Evolutionary conservation across 768 basidiomycete species (phyloP), one percentile per base, ranked within the genome.

Genomic region (Mycena metata): DNA sequence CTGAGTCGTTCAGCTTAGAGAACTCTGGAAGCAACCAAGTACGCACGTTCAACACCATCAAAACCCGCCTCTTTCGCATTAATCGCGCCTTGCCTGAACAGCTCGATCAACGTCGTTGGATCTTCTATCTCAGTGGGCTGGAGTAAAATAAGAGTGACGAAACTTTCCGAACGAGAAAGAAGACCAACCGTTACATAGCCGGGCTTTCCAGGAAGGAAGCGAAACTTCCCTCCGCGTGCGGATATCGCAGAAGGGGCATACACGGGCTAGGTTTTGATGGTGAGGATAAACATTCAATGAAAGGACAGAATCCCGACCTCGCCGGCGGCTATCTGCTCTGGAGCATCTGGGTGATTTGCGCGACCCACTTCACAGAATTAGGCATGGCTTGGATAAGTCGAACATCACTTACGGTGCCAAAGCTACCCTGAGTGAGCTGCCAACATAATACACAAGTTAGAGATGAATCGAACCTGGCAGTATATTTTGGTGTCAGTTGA

Each of bases 401-500:
- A 13, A 7, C 2, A n/a, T 19, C 4, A 54, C 43, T 5, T n/a
- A 54, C 61, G 12, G 51, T 63, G 61, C 61, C 61, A 63, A 13
- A 63, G 26, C 61, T 54, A 35, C 16, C 13, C 30, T 30, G 6
- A 35, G 26, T 63, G 50, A 62, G 61, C 24, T 50, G 35, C 30
- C 24, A n/a, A 6, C 23, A 69, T 30, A 10, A n/a, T n/a, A n/a
- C n/a, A n/a, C 33, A 12, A 36, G 61, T 2, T 15, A 15, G 43
- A 49, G n/a, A 16, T 9, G 46, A 60, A 26, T 35, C 63, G 10
- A 33, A 57, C 54, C 33, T 64, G 63, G 23, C 54, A 56, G 45
- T 84, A 85, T n/a, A 87, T 83, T 19, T 77, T 67, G 9, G 81
- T 79, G 10, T 83, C 85, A 36, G 79, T 82, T 7, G 74, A 73